Evolutionary conservation across 2,329 filamentous ascomycete genomes (phyloP), one percentile per base, ranked within the genome.

Genomic region (Daldinia sp.): DNA sequence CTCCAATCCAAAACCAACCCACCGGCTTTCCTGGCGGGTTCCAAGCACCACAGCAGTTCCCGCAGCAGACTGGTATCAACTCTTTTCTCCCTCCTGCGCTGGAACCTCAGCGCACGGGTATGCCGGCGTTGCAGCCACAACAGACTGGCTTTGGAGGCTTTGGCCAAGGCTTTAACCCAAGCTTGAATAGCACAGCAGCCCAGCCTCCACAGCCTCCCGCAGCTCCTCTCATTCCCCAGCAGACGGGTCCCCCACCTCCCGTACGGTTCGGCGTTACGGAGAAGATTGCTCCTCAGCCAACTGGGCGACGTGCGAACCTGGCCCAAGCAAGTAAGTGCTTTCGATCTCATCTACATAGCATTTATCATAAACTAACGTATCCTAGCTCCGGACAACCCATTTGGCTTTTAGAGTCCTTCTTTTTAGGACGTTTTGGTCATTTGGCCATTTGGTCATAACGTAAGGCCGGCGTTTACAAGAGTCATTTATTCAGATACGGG

Each of bases 291-390:
- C 90, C 94, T 33, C 96, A 98, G 82, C 87, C 93, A 30, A 99
- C 96, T 6, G 96, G 96, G 71, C 86, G 92, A 75, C 90, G 92
- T 83, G 96, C 96, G 63, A 98, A 98, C 79, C 86, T 99, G 73
- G 87, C 92, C 59, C 93, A 97, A 89, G 96, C 96, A 77, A 99
- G 95, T 98, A 90, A 92, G 95, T 94, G 2, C 12, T 44, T 48
- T 23, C 50, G 39, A 65, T 35, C 23, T 26, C 35, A 55, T 30
- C 10, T 35, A n/a, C 3, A 10, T 4, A 56, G 5, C 78, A 63
- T 37, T n/a, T 1, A 48, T 50, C 12, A 57, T 30, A 33, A 68
- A 39, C 74, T 74, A 67, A 76, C 56, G 28, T 23, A 23, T 13
- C 48, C 15, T 41, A 87, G 85, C 85, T 33, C 85, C 85, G 12